Conservation (phyloP, 2,329 filamentous ascomycete species). For the Paraphoma chrysanthemicola region DNA sequence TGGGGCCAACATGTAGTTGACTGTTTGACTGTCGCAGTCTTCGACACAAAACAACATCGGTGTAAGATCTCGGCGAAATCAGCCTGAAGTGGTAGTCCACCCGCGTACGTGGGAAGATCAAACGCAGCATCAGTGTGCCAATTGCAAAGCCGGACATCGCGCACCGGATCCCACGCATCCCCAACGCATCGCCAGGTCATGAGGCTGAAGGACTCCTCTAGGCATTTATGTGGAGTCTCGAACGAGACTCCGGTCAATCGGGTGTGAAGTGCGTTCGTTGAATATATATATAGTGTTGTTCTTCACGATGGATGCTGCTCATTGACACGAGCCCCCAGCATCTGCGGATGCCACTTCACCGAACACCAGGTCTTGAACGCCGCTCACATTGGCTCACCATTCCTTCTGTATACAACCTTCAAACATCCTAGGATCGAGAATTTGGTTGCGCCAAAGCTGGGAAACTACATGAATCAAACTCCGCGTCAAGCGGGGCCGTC, state of each 20-base stretch:
- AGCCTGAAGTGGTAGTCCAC: not conserved
- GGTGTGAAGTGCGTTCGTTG: constrained; percentile 9
- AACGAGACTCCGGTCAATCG: constrained; percentile 4
- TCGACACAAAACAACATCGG: not conserved
- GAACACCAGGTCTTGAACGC: not conserved
- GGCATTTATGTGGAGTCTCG: not conserved
- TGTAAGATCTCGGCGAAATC: not conserved
- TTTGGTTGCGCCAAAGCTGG: not conserved
- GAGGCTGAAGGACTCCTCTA: constrained; percentile 28
- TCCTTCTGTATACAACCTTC: constrained; percentile 2
- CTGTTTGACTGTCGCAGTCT: not conserved
- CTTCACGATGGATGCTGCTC: constrained; percentile 9
- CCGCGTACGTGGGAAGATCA: not conserved
- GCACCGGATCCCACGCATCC: constrained; percentile 7
- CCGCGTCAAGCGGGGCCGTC: constrained; percentile 4
- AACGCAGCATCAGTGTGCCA: not conserved
- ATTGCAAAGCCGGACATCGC: constrained; percentile 4
- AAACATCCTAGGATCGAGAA: not conserved
- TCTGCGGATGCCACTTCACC: constrained; percentile 15
- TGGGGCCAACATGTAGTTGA: not conserved
- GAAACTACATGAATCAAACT: constrained; percentile 20
- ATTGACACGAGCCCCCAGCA: constrained; percentile 1
- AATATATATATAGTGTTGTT: constrained; percentile 6
- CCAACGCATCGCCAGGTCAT: constrained; percentile 40
- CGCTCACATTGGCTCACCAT: not conserved